phyloP scores from a whole-genome alignment of 176 grass and related monocot genomes.

The Triticum timopheevii region DNA sequence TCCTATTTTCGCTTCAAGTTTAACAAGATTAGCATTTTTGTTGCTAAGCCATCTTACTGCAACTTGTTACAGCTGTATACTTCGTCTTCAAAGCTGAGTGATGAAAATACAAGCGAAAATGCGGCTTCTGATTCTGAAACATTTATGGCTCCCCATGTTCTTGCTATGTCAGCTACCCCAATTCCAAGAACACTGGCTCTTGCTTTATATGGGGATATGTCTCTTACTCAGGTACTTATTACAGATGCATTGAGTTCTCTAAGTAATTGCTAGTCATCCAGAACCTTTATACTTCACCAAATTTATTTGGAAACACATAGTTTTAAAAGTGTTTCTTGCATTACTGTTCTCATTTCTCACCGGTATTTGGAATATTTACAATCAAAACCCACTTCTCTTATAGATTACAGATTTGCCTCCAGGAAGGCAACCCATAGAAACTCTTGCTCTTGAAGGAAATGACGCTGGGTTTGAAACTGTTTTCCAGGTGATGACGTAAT shows the following conservation, averaged over 20 bases:
- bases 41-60: slow-evolving; percentile 15
- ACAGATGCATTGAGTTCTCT: slow-evolving; percentile 14
- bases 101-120: slow-evolving; percentile 41
- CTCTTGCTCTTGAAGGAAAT: slow-evolving; percentile 86
- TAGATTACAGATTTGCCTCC: slow-evolving; percentile 96
- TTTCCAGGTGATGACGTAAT: slow-evolving; percentile 61
- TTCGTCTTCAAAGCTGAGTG: slow-evolving; percentile 41
- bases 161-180: slow-evolving; percentile 93
- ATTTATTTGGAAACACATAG: slow-evolving; percentile 9
- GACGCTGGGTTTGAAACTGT: slow-evolving; percentile 73
- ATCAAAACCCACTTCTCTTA: not conserved
- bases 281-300: slow-evolving; percentile 3
- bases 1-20: slow-evolving; percentile 22
- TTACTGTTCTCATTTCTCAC: slow-evolving; percentile 7
- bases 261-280: slow-evolving; percentile 2
- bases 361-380: slow-evolving; percentile 25
- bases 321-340: slow-evolving; percentile 26
- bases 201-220: slow-evolving; percentile 97
- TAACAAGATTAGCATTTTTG: slow-evolving; percentile 11
- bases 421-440: slow-evolving; percentile 78
- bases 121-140: slow-evolving; percentile 59
- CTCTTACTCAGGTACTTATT: slow-evolving; percentile 79
- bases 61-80: slow-evolving; percentile 61
- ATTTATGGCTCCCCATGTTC: slow-evolving; percentile 97
- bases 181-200: slow-evolving; percentile 95